These are phyloP conservation scores for Dactylellina sp. DNA, from an alignment of 2,329 filamentous ascomycete genomes.

Conservation along the genomic window DNA sequence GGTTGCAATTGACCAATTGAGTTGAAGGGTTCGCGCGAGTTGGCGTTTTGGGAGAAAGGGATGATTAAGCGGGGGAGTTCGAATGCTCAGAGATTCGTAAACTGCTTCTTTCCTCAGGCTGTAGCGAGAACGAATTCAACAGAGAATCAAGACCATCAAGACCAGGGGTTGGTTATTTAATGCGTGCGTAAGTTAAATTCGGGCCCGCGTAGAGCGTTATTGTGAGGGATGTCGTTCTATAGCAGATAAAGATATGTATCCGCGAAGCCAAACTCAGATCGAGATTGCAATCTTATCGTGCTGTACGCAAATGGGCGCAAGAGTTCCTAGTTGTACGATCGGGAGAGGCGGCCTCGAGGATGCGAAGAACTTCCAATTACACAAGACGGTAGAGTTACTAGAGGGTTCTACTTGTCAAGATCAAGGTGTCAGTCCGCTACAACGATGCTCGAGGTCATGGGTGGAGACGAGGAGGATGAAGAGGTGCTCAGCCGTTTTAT, in stretches of 20 bases:
- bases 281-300: slow-evolving; percentile 15
- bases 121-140: neutral
- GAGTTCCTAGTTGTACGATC: neutral
- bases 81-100: neutral
- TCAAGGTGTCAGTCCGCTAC: slow-evolving; percentile 20
- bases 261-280: neutral
- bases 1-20: slow-evolving; percentile 49
- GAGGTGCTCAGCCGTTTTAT: slow-evolving; percentile 19
- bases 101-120: neutral
- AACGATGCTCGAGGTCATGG: slow-evolving; percentile 8
- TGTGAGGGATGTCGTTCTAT: neutral
- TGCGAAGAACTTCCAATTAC: neutral
- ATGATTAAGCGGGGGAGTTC: slow-evolving; percentile 29
- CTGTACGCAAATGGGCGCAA: slow-evolving; percentile 5
- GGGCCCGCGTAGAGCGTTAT: neutral
- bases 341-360: neutral
- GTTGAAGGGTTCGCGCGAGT: slow-evolving; percentile 39
- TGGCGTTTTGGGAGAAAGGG: slow-evolving; percentile 45
- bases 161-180: neutral
- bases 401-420: slow-evolving; percentile 11
- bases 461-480: slow-evolving; percentile 19
- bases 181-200: neutral
- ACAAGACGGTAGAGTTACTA: neutral
- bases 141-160: neutral
- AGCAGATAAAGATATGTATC: neutral